Conservation (phyloP, 805 yeast species). For the Kuraishia floccosa region DNA sequence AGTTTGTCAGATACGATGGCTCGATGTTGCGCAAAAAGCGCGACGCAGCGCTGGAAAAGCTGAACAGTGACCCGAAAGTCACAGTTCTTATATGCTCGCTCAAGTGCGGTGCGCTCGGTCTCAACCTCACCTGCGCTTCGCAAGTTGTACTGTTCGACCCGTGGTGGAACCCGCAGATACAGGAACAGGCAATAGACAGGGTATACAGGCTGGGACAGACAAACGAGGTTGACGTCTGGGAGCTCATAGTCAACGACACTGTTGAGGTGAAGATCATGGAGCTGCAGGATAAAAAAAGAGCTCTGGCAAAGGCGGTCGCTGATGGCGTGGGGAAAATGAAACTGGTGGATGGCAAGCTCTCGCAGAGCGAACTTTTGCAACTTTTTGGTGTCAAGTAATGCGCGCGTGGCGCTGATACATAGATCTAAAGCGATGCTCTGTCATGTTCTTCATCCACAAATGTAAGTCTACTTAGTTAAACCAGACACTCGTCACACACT, state of each 20-base stretch:
- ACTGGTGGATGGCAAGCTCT: constrained; percentile 6
- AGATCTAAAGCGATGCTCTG: constrained; percentile 1
- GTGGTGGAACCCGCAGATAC: constrained; percentile 43
- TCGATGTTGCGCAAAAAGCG: constrained; percentile 17
- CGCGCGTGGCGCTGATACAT: no score
- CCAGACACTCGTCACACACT: constrained; percentile 5
- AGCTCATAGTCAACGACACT: constrained; percentile 22
- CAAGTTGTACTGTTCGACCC: constrained; percentile 30
- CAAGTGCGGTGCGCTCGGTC: constrained; percentile 31
- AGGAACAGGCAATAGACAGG: constrained; percentile 38
- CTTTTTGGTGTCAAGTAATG: constrained; percentile 6
- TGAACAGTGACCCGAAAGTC: constrained; percentile 15
- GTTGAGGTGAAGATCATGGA: constrained; percentile 26
- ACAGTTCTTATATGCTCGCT: constrained; percentile 28
- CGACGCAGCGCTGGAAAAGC: constrained; percentile 13
- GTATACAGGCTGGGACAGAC: constrained; percentile 36
- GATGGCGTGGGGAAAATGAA: constrained; percentile 11
- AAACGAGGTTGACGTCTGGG: constrained; percentile 27
- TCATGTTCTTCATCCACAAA: background rate
- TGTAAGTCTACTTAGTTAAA: no score
- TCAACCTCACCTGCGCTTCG: constrained; percentile 29
- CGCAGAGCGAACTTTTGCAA: constrained; percentile 5
- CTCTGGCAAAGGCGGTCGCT: constrained; percentile 18
- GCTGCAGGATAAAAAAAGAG: constrained; percentile 23
- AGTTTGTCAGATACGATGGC: constrained; percentile 24